A percentile compares a stretch with the other conserved stretches of the same genome.
Conservation (phyloP, 805 yeast species). For the Cephaloascus fragrans region DNA sequence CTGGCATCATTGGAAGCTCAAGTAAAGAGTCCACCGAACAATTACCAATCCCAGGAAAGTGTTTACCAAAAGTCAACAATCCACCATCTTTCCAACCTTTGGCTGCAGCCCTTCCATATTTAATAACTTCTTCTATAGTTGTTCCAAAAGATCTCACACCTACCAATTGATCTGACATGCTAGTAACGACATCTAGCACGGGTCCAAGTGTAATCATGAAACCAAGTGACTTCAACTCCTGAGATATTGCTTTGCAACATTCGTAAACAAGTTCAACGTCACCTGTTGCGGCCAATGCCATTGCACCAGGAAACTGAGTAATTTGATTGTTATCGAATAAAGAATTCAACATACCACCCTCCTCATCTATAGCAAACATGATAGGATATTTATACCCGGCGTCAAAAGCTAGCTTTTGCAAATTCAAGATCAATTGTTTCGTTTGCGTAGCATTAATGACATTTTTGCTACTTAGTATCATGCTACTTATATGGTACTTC, state of each 20-base stretch:
- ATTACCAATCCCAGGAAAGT: conserved; percentile 59
- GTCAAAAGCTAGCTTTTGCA: conserved; percentile 43
- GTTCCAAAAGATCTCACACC: conserved; percentile 57
- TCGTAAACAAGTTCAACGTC: conserved; percentile 38
- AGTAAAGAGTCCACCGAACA: conserved; percentile 48
- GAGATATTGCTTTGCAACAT: conserved; percentile 43
- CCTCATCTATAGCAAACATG: conserved; percentile 51
- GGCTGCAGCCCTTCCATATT: conserved; percentile 42
- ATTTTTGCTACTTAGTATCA: conserved; percentile 44
- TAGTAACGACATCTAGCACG: conserved; percentile 50
- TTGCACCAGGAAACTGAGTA: conserved; percentile 55
- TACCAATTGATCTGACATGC: conserved; percentile 43
- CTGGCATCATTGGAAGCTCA: conserved; percentile 51
- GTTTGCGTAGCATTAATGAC: conserved; percentile 39
- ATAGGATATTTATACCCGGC: conserved; percentile 43
- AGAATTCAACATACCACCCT: conserved; percentile 54
- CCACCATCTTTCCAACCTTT: conserved; percentile 47
- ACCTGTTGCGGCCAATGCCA: conserved; percentile 52
- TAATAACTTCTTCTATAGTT: conserved; percentile 47
- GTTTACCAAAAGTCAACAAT: conserved; percentile 46
- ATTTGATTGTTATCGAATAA: conserved; percentile 40
- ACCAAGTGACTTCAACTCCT: conserved; percentile 45
- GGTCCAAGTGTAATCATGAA: conserved; percentile 50
- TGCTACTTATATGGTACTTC: conserved; percentile 39
- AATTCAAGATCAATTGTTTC: conserved; percentile 36